Evolutionary conservation across 352 stramenopile species (phyloP).

Genomic region (Globisporangium cederbergense): DNA sequence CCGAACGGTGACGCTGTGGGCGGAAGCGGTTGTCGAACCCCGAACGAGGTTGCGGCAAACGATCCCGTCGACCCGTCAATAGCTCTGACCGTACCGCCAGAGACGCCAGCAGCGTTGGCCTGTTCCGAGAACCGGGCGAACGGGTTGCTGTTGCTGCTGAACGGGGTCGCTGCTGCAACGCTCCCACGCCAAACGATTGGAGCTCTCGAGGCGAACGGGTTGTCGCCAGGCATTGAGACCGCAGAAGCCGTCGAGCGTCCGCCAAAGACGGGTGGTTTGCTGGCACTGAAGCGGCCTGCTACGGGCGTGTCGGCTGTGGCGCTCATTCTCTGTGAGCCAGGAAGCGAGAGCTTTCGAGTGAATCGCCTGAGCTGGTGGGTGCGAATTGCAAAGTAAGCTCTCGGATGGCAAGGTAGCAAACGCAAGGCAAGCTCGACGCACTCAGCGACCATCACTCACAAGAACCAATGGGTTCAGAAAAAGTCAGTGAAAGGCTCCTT

Average conservation of each 20-base stretch:
- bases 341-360: background rate
- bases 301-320: background rate
- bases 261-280: constrained; percentile 8
- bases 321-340: background rate
- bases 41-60: constrained; percentile 6
- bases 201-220: background rate
- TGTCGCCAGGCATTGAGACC: background rate
- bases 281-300: background rate
- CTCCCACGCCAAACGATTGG: constrained; percentile 1
- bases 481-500: too few relatives aligned
- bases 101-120: background rate
- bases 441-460: background rate
- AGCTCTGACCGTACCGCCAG: background rate
- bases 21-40: background rate
- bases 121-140: background rate
- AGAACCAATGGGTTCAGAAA: too few relatives aligned
- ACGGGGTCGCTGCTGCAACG: background rate
- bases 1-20: background rate
- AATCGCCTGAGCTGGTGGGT: constrained; percentile 8
- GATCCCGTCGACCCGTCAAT: background rate
- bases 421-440: background rate
- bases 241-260: background rate
- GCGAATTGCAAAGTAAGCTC: constrained; percentile 23
- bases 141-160: background rate
- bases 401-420: background rate